Evolutionary conservation across 148 eudicot species (phyloP), one percentile per base, ranked within the genome.

Genomic region (Rhododendron griersonianum): DNA sequence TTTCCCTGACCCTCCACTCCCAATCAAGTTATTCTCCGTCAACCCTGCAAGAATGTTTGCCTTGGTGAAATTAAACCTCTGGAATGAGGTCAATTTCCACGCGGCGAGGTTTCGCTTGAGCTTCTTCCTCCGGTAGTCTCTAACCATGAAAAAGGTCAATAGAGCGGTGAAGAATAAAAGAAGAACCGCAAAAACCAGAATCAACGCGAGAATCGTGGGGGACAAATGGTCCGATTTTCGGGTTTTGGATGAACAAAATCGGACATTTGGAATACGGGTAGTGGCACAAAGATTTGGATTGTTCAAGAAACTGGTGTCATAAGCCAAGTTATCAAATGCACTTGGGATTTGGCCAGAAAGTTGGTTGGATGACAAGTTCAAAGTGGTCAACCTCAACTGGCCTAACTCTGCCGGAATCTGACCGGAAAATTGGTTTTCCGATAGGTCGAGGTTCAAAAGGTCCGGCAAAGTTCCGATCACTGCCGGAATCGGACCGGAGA

Each of bases 1-100:
- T 30, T 30, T 30, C 30, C 30, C 30, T 30, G 30, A 30, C 30
- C 30, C 30, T 30, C 30, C 30, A 30, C 30, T 30, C 30, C 30
- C 30, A 30, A 30, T 30, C 30, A 85, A 25, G 81, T 93, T 90
- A n/a, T 80, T 84, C 5, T 95, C 96, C 0, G 84, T 88, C 86
- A 95, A 88, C 83, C 91, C 89, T 0, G 90, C 78, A 51, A 93
- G 30, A 78, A 95, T 87, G 47, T 87, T 88, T 16, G 82, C 92
- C 85, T 89, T 91, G 35, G 93, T 93, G 88, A 94, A 93, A 45
- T 87, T 86, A 30, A 92, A 81, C 84, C 61, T 92, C 8, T 92
- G 93, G 83, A 95, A 95, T 15, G 96, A 88, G 50, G 92, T 93
- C 37, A 91, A n/a, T 65, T 92, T 91, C 95, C 94, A 93, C 15